Evolutionary conservation across 768 basidiomycete genomes (phyloP), one percentile per base, ranked within the genome.

Genomic region (Suillus cothurnatus): DNA sequence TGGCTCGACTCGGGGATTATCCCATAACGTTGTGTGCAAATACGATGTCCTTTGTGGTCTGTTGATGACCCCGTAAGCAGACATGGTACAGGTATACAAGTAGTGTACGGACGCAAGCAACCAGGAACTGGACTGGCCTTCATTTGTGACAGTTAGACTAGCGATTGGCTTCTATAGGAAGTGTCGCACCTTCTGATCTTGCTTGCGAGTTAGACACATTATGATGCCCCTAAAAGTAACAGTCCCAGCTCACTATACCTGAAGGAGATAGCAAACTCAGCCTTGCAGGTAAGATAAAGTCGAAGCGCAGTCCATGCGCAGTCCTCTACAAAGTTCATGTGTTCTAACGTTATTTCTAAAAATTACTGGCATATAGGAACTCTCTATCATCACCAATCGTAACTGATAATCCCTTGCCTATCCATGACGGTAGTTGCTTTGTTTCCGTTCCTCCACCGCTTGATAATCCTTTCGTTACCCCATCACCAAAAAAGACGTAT

Each of bases 401-500:
- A 31, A 93, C 73, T 15, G 77, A 78, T 49, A 92, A 73, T 3
- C 86, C 82, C 31, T 77, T 81, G 9, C 83, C 85, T 15, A 72
- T 62, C 88, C 88, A 88, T 1, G 69, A 64, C 8, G 70, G 73
- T 31, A 9, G 36, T 57, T 28, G 55, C 53, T 23, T n/a, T 39
- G 21, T 65, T 28, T 63, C 43, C n/a, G 59, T 4, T 61, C 62
- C 73, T 61, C 61, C 72, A 60, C 71, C 62, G 41, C 67, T 71
- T 49, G 68, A 62, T 61, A 65, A 50, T 4, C 84, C 83, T 6
- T 71, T 68, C 12, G 61, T 68, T 5, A 91, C 78, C 14, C 89
- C 86, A 26, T 86, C 85, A 4, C 84, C 87, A 71, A 92, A 98
- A 73, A 96, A 90, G 66, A 97, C 88, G 72, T 97, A 98, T 4